Evolutionary conservation across 2,329 filamentous ascomycete genomes (phyloP), one percentile per base, ranked within the genome.

Genomic region (Colletotrichum acutatum): DNA sequence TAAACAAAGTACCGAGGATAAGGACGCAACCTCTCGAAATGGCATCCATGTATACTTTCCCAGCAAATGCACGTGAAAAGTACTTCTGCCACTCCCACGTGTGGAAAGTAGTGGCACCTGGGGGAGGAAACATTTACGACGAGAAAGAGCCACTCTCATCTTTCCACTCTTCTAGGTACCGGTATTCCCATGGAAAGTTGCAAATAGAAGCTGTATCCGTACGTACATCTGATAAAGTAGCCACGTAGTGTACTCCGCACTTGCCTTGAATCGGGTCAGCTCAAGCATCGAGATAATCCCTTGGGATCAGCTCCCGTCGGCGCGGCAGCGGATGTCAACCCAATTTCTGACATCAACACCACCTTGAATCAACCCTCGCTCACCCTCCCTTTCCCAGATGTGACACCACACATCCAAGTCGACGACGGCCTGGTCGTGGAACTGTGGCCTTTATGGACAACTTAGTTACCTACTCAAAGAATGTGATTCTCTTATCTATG

Each of bases 41-140:
- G 62, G 22, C 24, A n/a, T 24, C 4, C 5, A 63, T 52, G 69
- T 72, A 60, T 22, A 32, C 19, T 22, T 53, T 4, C 46, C 1
- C 32, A 5, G 12, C 26, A 26, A 1, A 24, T 1, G 6, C 4
- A 22, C 7, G 26, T 56, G 8, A 34, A 30, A 49, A 66, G 1
- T 54, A 73, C 71, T 60, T 69, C 57, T 24, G 42, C 6, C 32
- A 32, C 56, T 73, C 60, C 66, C 71, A 71, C 71, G 71, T 71
- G 71, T 53, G n/a, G 60, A 26, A 73, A 62, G 69, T 32, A 72
- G 60, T 72, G 60, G 66, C 56, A 73, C 34, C 67, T 61, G 70
- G 62, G 66, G 53, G 59, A 53, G 34, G 46, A 61, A 70, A 70
- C 66, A 72, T 59, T 32, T 24, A 49, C 32, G 19, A 49, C 19